Evolutionary conservation across 192 early-diverging fungal genomes (phyloP).

Genomic region (Coemansia interrupta): DNA sequence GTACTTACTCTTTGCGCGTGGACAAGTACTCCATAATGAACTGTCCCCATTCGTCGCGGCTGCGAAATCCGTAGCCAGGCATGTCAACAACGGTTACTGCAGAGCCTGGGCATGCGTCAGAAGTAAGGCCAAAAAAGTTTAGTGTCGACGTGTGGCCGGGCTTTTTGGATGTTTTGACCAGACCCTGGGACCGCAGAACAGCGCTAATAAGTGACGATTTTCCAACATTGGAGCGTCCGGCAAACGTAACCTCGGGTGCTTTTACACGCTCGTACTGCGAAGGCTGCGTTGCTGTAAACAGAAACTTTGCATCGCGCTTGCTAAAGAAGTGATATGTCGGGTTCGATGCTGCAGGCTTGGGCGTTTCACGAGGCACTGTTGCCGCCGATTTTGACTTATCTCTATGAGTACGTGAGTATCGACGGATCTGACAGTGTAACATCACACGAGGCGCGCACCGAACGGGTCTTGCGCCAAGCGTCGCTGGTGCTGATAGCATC

Average conservation of each 20-base stretch:
- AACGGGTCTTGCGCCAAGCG: neutral
- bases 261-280: conserved; percentile 21
- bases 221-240: conserved; percentile 53
- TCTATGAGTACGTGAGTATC: neutral
- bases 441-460: no score
- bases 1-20: conserved; percentile 31
- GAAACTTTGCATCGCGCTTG: conserved; percentile 41
- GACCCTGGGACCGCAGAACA: conserved; percentile 24
- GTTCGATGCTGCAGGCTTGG: neutral
- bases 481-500: neutral
- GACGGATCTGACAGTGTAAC: no score
- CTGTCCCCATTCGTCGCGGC: conserved; percentile 47
- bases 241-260: conserved; percentile 47
- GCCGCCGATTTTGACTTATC: neutral
- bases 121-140: conserved; percentile 42
- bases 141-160: conserved; percentile 48
- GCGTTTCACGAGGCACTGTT: neutral
- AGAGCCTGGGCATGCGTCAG: conserved; percentile 9
- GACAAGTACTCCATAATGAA: conserved; percentile 49
- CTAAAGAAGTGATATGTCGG: conserved; percentile 20
- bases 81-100: conserved; percentile 50
- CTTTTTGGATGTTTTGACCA: conserved; percentile 51
- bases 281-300: conserved; percentile 31
- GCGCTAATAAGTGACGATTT: conserved; percentile 52
- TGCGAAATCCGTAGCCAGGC: conserved; percentile 57